Conservation (phyloP, 108 stramenopile genomes). For the Cyclotella baltica region DNA sequence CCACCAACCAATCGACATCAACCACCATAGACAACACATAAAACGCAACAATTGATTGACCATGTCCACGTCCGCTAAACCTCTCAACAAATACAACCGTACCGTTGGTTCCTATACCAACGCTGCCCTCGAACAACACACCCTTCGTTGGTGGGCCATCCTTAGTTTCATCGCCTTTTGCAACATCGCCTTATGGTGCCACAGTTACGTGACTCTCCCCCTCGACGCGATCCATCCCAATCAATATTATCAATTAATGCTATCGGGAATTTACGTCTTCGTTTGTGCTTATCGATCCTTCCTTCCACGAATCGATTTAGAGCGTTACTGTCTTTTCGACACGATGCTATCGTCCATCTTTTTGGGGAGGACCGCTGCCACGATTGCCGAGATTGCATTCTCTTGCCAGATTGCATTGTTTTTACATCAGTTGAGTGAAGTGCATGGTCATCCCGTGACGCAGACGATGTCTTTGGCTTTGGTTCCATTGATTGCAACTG, state of each 20-base stretch:
- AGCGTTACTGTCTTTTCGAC: constrained; percentile 52
- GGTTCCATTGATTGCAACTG: constrained; percentile 32
- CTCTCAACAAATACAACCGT: not conserved
- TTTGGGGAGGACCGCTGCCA: constrained; percentile 40
- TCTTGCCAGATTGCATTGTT: constrained; percentile 40
- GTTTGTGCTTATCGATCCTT: constrained; percentile 52
- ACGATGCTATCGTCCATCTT: constrained; percentile 48
- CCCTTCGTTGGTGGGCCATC: constrained; percentile 29
- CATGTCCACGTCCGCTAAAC: not conserved
- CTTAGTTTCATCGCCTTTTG: constrained; percentile 19
- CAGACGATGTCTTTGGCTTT: constrained; percentile 10
- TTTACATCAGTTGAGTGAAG: constrained; percentile 35
- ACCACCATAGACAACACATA: not conserved
- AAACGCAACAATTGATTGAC: not conserved
- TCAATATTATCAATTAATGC: constrained; percentile 38
- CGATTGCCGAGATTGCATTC: constrained; percentile 44
- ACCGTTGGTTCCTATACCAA: not conserved
- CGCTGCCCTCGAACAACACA: constrained; percentile 9
- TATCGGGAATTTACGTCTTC: constrained; percentile 50
- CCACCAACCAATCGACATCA: not conserved
- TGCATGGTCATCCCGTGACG: constrained; percentile 29
- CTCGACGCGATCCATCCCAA: constrained; percentile 10
- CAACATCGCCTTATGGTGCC: constrained; percentile 34
- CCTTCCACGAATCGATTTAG: constrained; percentile 50
- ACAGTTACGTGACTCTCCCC: constrained; percentile 31